Evolutionary conservation across 2,329 filamentous ascomycete genomes (phyloP), one percentile per base, ranked within the genome.

Genomic region (Colletotrichum spinosum): DNA sequence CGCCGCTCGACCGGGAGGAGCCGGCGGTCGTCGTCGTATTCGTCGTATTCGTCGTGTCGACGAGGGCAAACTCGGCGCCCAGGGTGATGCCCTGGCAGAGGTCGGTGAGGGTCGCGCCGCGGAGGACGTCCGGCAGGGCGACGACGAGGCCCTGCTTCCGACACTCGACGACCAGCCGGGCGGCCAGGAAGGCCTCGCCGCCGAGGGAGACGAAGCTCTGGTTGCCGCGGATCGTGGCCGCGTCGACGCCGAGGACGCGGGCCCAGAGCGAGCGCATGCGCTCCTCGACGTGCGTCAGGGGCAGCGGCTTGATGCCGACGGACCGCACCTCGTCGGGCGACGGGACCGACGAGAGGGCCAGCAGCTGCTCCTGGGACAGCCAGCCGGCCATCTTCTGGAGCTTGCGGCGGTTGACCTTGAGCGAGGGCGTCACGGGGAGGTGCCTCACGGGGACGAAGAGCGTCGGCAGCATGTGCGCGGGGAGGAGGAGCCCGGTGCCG

Each of bases 231-330:
- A 87, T 83, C 3, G 73, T 73, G 1, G 71, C 70, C n/a, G 78
- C 75, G 1, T 80, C 73, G 0, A 81, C 67, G 0, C 72, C 73
- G 0, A 86, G 74, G 0, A 83, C 78, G 1, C 73, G 69, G 0
- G 83, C 79, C 83, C 84, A 86, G 61, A 86, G 75, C 3, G 72
- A 70, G 8, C 83, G 76, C 79, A 86, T 82, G 7, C 73, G 72
- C 66, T 83, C 80, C 69, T 86, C 84, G 1, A 78, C 76, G 5
- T 79, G 74, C 0, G 83, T 85, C 38, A 85, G 60, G 0, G 83
- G 83, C 1, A 85, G 73, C 0, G 83, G 81, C 55, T 83, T 84
- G 42, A 79, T 70, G 11, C 72, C 77, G 41, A 70, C 72, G n/a
- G 69, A 72, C 61, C 76, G 77, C 6, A 78, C 73, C 56, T 79